A percentile compares a stretch with the other conserved stretches of the same genome.
phyloP scores from a whole-genome alignment of 2,329 filamentous ascomycete species.

The Talaromyces islandicus region DNA sequence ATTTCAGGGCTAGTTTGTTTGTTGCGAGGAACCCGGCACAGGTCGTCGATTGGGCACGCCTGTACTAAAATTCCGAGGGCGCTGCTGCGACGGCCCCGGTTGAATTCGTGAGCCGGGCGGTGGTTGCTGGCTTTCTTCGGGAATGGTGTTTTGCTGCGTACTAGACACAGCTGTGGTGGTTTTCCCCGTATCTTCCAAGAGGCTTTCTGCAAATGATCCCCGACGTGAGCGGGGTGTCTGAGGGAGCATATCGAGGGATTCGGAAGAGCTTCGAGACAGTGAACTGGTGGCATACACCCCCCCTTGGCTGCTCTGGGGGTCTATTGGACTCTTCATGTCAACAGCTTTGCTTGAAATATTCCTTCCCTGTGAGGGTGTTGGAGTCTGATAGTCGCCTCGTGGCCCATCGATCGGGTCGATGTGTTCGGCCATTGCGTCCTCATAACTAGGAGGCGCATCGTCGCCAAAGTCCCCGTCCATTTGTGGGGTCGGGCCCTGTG shows the following conservation, averaged over 20 bases:
- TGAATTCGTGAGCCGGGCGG: slow-evolving; percentile 15
- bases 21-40: slow-evolving; percentile 20
- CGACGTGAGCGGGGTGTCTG: slow-evolving; percentile 30
- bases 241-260: slow-evolving; percentile 36
- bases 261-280: slow-evolving; percentile 20
- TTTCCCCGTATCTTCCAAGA: slow-evolving; percentile 28
- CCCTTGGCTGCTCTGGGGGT: slow-evolving; percentile 12
- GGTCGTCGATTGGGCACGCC: slow-evolving; percentile 34
- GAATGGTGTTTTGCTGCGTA: slow-evolving; percentile 13
- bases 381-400: slow-evolving; percentile 47
- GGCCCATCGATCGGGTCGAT: slow-evolving; percentile 67
- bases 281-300: slow-evolving; percentile 16
- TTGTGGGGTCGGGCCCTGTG: slow-evolving; percentile 8
- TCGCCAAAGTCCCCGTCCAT: slow-evolving; percentile 38
- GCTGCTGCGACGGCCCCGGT: slow-evolving; percentile 18
- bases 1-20: not conserved
- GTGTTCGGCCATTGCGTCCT: slow-evolving; percentile 80
- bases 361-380: slow-evolving; percentile 29
- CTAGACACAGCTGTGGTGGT: slow-evolving; percentile 19
- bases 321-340: slow-evolving; percentile 33
- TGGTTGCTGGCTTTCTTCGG: slow-evolving; percentile 20
- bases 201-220: slow-evolving; percentile 25
- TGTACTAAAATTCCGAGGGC: slow-evolving; percentile 26
- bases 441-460: slow-evolving; percentile 89
- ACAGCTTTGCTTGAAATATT: slow-evolving; percentile 19